phyloP scores from a whole-genome alignment of 2,329 filamentous ascomycete genomes.

The Colletotrichum sp. region DNA sequence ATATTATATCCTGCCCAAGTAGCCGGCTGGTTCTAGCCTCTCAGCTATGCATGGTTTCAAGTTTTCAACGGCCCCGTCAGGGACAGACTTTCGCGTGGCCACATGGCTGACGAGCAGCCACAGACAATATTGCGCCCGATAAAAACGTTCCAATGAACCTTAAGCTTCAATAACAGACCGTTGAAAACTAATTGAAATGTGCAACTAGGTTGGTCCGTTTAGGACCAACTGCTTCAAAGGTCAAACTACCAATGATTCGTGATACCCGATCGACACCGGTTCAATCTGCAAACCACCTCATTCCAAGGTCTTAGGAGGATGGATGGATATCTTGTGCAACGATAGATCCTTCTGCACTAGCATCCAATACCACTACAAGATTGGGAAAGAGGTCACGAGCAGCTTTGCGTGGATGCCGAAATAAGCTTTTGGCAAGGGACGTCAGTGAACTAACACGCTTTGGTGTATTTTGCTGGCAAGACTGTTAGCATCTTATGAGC shows the following conservation, averaged over 20 bases:
- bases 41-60: not conserved
- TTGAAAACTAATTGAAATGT: not conserved
- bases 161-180: not conserved
- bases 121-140: not conserved
- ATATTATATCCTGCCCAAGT: not conserved
- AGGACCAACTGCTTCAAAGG: not conserved
- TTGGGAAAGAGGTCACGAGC: not conserved
- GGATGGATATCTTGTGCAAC: not conserved
- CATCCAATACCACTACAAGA: not conserved
- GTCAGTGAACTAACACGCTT: not conserved
- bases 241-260: not conserved
- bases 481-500: not conserved
- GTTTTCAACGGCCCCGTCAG: not conserved
- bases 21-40: not conserved
- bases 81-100: not conserved
- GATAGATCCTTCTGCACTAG: not conserved
- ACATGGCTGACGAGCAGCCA: not conserved
- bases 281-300: not conserved
- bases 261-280: fast-evolving
- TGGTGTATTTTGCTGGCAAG: fast-evolving
- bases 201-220: not conserved
- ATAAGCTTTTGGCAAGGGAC: not conserved
- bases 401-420: not conserved
- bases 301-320: not conserved
- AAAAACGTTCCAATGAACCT: fast-evolving